These are phyloP conservation scores for Aureobasidium vineae DNA, from an alignment of 2,329 filamentous ascomycete genomes.

Conservation along the genomic window DNA sequence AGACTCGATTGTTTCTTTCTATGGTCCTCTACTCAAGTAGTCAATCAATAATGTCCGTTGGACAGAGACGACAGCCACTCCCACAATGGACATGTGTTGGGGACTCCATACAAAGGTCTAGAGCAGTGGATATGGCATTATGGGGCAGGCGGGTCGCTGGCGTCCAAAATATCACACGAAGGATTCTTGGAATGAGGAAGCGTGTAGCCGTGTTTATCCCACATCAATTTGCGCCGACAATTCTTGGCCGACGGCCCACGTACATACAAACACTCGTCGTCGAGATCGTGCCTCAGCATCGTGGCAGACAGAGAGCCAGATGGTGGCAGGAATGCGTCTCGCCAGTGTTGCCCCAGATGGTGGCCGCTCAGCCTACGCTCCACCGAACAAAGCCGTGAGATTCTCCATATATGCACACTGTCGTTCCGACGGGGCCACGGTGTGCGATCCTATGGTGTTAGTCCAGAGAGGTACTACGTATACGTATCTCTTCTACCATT, in stretches of 20 bases:
- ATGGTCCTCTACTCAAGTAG: background rate
- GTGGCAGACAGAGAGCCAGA: background rate
- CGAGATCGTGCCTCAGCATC: background rate
- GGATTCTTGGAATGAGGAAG: background rate
- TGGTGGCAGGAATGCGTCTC: background rate
- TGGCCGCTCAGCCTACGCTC: background rate
- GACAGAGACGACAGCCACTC: background rate
- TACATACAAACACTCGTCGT: too few species aligned
- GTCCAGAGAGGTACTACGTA: background rate
- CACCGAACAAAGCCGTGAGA: conserved; percentile 5
- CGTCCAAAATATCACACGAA: background rate
- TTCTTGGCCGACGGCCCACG: background rate
- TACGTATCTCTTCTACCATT: background rate
- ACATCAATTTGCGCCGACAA: background rate
- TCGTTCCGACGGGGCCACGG: background rate
- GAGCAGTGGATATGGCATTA: background rate
- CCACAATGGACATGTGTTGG: background rate
- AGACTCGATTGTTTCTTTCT: too few species aligned
- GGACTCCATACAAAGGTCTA: background rate
- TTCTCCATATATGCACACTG: background rate
- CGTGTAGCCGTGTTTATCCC: background rate
- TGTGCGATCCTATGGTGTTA: background rate
- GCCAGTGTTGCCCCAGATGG: background rate
- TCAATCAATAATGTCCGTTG: background rate
- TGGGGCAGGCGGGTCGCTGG: background rate